Base-by-base conservation (phyloP, 352 stramenopile species). In the Phytopythium oedochilum region DNA sequence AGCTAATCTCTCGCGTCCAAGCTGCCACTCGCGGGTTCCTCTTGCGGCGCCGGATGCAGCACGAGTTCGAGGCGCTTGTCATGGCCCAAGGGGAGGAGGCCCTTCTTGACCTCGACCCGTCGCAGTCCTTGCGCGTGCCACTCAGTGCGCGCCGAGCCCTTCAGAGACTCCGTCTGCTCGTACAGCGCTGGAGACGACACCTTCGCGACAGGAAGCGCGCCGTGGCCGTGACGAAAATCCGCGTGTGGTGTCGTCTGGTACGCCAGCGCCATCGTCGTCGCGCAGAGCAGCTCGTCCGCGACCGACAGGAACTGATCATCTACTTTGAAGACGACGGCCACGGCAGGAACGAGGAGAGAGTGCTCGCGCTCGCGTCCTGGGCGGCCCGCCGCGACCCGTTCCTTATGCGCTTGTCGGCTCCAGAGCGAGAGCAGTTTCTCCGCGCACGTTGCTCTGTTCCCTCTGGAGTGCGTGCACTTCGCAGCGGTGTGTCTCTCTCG, bases 191-290 rank as follows among this genome's bases (percentile, higher is more conserved):
- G 81, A 71, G 78, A 26, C 61, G 68, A 25, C 62, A 61, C 22
- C 83, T 77, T 26, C 73, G 79, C 46, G 46, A 60, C 12, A 77
- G 71, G 26, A 89, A 89, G 46, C 76, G 82, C 11, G 73, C 75
- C 3, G 73, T 88, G 22, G 78, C 78, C 20, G 71, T 89, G 52
- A 82, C 82, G 51, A 92, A 89, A 59, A 92, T 88, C 38, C 77
- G 73, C 3, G 85, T 89, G 42, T 92, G 78, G 81, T 88, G 77
- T 22, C 77, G 87, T 63, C 76, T 89, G 73, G 68, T 88, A 34
- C 81, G 79, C 47, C 78, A 86, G 58, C 78, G 75, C 11, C 79
- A 92, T 43, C 61, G 57, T 5, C 74, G 75, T 43, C 78, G 78
- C 25, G 78, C 68, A 20, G 64, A 71, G 26, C 75, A 83, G 45